Percentiles rank a stretch among this genome's conserved stretches.
Evolutionary conservation across 116 monocot genomes (phyloP).

Genomic region (Thalassia testudinum): DNA sequence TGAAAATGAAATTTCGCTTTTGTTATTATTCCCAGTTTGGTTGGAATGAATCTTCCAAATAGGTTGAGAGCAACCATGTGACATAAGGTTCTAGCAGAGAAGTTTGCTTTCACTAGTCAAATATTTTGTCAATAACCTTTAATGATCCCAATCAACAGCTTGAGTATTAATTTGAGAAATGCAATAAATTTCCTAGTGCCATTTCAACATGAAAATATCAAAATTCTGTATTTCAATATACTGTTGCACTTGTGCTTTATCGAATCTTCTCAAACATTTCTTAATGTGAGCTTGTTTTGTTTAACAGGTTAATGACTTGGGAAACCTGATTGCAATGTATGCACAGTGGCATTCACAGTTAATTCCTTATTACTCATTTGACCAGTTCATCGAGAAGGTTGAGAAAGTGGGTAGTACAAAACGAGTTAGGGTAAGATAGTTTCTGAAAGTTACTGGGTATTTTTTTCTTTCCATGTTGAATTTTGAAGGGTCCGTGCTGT

Average conservation of each 20-base stretch:
- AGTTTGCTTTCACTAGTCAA: neutral
- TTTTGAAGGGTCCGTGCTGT: too few species aligned
- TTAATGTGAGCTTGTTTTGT: neutral
- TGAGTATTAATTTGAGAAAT: too few species aligned
- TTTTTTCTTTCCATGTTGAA: too few species aligned
- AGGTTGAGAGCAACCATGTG: neutral
- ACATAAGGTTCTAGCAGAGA: neutral
- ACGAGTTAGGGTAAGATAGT: constrained; percentile 72
- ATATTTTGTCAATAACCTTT: too few species aligned
- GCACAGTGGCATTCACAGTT: constrained; percentile 78
- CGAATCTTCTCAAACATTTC: too few species aligned
- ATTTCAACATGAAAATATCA: too few species aligned
- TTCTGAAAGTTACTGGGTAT: too few species aligned
- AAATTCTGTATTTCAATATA: too few species aligned
- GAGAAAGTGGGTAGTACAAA: constrained; percentile 54
- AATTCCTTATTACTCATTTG: constrained; percentile 83
- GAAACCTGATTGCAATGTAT: constrained; percentile 64
- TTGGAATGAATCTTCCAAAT: neutral
- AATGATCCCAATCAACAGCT: too few species aligned
- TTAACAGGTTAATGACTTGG: constrained; percentile 26
- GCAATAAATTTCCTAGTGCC: too few species aligned
- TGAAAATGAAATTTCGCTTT: too few species aligned
- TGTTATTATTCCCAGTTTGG: constrained; percentile 3
- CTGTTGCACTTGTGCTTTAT: too few species aligned
- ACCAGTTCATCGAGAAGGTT: constrained; percentile 74